Conservation (phyloP, 305 asterid species). For the Solanum hybrid region DNA sequence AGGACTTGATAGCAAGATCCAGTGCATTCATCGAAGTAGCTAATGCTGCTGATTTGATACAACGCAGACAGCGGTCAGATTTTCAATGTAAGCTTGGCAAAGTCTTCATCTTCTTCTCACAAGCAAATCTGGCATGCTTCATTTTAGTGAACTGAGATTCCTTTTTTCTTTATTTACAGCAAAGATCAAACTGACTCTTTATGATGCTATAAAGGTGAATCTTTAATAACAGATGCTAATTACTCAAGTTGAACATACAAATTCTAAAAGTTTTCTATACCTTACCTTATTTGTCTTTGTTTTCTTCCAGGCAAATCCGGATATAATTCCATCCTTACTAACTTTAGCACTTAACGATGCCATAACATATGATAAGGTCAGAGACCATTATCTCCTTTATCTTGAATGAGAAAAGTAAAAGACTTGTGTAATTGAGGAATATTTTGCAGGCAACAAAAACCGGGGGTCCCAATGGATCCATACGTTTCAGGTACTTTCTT, state of each 20-base stretch:
- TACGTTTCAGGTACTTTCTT: conserved; percentile 70
- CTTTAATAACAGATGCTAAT: neutral
- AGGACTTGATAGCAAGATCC: conserved; percentile 79
- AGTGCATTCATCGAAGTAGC: conserved; percentile 57
- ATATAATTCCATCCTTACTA: conserved; percentile 58
- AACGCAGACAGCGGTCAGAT: conserved; percentile 78
- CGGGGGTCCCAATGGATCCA: conserved; percentile 94
- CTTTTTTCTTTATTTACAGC: conserved; percentile 34
- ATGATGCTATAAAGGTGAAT: conserved; percentile 47
- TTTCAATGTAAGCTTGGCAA: conserved; percentile 55
- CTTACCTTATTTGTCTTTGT: conserved; percentile 3
- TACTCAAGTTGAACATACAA: neutral
- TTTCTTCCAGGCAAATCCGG: conserved; percentile 49
- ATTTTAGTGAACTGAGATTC: conserved; percentile 3
- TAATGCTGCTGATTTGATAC: conserved; percentile 81
- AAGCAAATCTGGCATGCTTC: neutral
- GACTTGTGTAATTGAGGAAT: conserved; percentile 23
- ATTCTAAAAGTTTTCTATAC: neutral
- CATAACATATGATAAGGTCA: conserved; percentile 84
- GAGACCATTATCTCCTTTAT: conserved; percentile 16
- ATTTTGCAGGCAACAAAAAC: conserved; percentile 78
- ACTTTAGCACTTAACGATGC: conserved; percentile 85
- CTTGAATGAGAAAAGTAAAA: neutral
- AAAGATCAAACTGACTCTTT: conserved; percentile 46
- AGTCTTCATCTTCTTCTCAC: neutral